These are phyloP conservation scores for Aspergillus diversus DNA, from an alignment of 495 filamentous ascomycete species.

Conservation along the genomic window DNA sequence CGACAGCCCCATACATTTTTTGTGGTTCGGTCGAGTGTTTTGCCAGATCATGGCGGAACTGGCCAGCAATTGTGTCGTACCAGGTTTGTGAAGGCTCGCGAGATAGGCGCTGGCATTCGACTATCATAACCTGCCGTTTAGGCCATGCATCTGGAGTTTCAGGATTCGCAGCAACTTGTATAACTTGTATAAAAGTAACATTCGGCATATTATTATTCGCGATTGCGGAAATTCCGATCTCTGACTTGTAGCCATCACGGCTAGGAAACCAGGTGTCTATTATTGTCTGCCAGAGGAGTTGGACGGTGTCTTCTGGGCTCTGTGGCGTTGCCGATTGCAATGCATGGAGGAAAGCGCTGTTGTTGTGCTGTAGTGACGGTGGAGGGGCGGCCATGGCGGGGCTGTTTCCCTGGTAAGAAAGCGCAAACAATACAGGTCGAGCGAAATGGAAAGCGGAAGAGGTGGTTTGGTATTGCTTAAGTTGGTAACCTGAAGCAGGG, in stretches of 20 bases:
- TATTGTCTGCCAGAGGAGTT: slow-evolving; percentile 5
- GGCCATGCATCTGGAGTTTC: neutral
- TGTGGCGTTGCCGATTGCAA: neutral
- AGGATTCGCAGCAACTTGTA: neutral
- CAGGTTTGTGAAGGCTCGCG: slow-evolving; percentile 1
- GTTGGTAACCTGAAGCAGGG: no score
- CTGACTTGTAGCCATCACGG: slow-evolving; percentile 12
- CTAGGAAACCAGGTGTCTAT: slow-evolving; percentile 4
- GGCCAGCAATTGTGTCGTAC: slow-evolving; percentile 8
- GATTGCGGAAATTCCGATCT: neutral
- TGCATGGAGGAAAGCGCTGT: slow-evolving; percentile 10
- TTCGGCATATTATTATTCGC: slow-evolving; percentile 2
- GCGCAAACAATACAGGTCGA: neutral
- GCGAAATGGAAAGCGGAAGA: neutral
- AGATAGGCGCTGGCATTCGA: slow-evolving; percentile 11
- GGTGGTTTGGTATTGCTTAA: no score
- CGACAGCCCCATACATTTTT: slow-evolving; percentile 8
- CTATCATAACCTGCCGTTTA: slow-evolving; percentile 11
- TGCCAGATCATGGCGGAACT: slow-evolving; percentile 5
- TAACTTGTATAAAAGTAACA: slow-evolving; percentile 15
- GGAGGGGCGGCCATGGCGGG: neutral
- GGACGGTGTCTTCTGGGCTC: slow-evolving; percentile 5
- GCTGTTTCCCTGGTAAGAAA: neutral
- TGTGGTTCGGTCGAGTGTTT: neutral
- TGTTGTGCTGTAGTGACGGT: slow-evolving; percentile 1